phyloP scores from a whole-genome alignment of 2,329 filamentous ascomycete genomes.

The Monosporascus ibericus region DNA sequence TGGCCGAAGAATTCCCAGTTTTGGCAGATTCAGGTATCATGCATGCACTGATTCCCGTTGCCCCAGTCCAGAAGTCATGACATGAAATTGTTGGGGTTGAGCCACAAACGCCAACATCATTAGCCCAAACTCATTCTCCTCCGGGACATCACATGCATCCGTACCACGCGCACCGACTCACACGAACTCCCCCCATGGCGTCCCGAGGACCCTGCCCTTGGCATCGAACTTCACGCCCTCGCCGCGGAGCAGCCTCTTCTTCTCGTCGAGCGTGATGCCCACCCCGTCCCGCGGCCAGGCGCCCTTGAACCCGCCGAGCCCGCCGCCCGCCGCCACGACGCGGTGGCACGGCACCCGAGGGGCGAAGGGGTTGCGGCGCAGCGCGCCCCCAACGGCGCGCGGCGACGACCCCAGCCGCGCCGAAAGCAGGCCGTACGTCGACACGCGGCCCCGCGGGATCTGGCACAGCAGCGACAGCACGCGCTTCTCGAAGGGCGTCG shows the following conservation, averaged over 20 bases:
- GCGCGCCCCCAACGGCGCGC: constrained; percentile 32
- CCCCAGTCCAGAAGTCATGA: too few relatives aligned
- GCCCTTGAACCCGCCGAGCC: constrained; percentile 67
- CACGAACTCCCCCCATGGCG: constrained; percentile 41
- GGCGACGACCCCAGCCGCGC: constrained; percentile 34
- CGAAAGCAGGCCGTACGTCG: constrained; percentile 71
- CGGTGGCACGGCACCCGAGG: constrained; percentile 71
- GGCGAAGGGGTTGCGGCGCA: constrained; percentile 76
- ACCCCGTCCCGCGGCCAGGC: constrained; percentile 56
- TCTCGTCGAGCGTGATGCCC: constrained; percentile 58
- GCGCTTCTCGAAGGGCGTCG: constrained; percentile 52
- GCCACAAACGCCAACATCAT: too few relatives aligned
- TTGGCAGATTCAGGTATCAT: too few relatives aligned
- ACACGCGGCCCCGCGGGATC: constrained; percentile 68
- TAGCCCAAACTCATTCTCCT: too few relatives aligned
- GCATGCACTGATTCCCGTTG: too few relatives aligned
- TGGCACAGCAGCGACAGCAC: constrained; percentile 71
- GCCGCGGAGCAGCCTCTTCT: constrained; percentile 51
- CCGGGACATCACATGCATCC: too few relatives aligned
- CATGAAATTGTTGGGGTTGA: too few relatives aligned
- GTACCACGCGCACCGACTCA: constrained; percentile 8
- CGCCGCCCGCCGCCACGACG: constrained; percentile 66
- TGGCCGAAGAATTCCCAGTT: too few relatives aligned
- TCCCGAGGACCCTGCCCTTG: constrained; percentile 53
- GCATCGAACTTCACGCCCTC: constrained; percentile 62